Conservation (phyloP, 768 basidiomycete genomes). For the Trametes villosa region DNA sequence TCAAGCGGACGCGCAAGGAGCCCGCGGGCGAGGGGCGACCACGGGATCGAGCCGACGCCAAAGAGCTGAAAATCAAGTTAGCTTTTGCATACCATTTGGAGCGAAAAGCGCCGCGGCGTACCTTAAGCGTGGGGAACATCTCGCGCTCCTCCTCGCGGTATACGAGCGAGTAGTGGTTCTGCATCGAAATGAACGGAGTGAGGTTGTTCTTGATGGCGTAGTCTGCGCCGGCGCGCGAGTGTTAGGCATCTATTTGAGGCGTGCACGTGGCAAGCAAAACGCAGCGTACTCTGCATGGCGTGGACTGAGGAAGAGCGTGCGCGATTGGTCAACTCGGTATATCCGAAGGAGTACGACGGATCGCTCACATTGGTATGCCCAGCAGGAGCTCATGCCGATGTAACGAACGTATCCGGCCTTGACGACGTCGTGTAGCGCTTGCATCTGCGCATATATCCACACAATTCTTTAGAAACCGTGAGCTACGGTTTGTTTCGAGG, state of each 20-base stretch:
- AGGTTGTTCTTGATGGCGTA: conserved; percentile 41
- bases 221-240: conserved; percentile 33
- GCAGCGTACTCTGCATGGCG: conserved; percentile 34
- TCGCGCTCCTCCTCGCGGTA: conserved; percentile 52
- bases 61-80: conserved; percentile 27
- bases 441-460: conserved; percentile 4
- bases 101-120: background rate
- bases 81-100: background rate
- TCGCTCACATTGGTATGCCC: conserved; percentile 35
- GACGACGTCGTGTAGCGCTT: conserved; percentile 45
- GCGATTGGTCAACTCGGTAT: too few relatives aligned
- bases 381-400: conserved; percentile 41
- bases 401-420: conserved; percentile 46
- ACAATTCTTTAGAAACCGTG: too few relatives aligned
- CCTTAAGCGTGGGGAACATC: conserved; percentile 44
- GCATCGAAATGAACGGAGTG: conserved; percentile 51
- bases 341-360: background rate
- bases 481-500: background rate
- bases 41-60: conserved; percentile 45
- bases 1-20: conserved; percentile 34
- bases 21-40: conserved; percentile 45
- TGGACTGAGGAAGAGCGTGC: conserved; percentile 27
- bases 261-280: too few relatives aligned
- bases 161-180: conserved; percentile 48
- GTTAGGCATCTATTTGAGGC: background rate